These are phyloP conservation scores for Bremia lactucae DNA, from an alignment of 352 stramenopile genomes.

Conservation along the genomic window DNA sequence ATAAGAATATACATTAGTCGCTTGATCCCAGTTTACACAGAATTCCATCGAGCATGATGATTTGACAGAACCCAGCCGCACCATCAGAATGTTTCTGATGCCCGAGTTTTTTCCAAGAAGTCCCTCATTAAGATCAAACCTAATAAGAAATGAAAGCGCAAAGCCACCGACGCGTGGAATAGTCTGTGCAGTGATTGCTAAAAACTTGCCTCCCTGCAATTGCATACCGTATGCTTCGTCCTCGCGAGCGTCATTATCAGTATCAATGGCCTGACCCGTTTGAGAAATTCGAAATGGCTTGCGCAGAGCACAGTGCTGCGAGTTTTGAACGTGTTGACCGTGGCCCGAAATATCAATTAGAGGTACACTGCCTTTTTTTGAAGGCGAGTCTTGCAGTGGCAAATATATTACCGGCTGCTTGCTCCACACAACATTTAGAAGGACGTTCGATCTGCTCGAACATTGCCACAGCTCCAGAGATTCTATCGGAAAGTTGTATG, in stretches of 20 bases:
- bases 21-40: slow-evolving; percentile 13
- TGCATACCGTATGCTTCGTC: slow-evolving; percentile 27
- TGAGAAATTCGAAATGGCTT: slow-evolving; percentile 52
- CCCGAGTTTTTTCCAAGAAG: neutral
- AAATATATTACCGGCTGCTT: slow-evolving; percentile 38
- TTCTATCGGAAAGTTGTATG: slow-evolving; percentile 21
- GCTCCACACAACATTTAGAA: slow-evolving; percentile 37
- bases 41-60: slow-evolving; percentile 5
- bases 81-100: slow-evolving; percentile 7
- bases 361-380: neutral
- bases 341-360: slow-evolving; percentile 50
- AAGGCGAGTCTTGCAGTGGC: slow-evolving; percentile 40
- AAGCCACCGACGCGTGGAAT: neutral
- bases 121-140: slow-evolving; percentile 17
- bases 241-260: slow-evolving; percentile 1
- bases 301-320: slow-evolving; percentile 19
- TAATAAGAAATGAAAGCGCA: slow-evolving; percentile 38
- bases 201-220: slow-evolving; percentile 18
- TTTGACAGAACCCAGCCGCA: slow-evolving; percentile 3
- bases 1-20: slow-evolving; percentile 6
- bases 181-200: slow-evolving; percentile 7
- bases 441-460: slow-evolving; percentile 7
- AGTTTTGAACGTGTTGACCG: slow-evolving; percentile 26
- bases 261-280: neutral
- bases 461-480: slow-evolving; percentile 37